A percentile compares a stretch with the other conserved stretches of the same genome.
These are phyloP conservation scores for Aegilops longissima DNA, from an alignment of 176 grass and related monocot genomes.

Conservation along the genomic window DNA sequence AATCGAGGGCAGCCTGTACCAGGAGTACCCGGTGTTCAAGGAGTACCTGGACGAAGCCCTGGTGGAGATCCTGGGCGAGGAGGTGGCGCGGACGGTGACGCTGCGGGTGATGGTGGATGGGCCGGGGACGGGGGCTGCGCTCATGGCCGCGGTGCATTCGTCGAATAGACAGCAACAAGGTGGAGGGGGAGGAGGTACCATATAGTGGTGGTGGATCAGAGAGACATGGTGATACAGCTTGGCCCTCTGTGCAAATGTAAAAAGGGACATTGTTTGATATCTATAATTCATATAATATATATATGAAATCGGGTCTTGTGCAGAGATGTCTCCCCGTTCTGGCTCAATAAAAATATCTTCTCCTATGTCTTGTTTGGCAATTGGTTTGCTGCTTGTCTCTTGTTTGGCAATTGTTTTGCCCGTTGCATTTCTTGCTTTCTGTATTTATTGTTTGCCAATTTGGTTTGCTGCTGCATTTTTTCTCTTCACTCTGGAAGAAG, in stretches of 20 bases:
- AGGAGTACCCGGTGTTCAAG: slow-evolving; percentile 67
- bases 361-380: too few species aligned
- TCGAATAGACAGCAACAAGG: slow-evolving; percentile 55
- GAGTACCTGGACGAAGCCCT: slow-evolving; percentile 76
- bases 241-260: slow-evolving; percentile 93
- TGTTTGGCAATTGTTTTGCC: too few species aligned
- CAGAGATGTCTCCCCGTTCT: slow-evolving; percentile 27
- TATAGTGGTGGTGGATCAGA: slow-evolving; percentile 37
- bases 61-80: slow-evolving; percentile 82
- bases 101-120: slow-evolving; percentile 71
- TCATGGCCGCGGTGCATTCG: slow-evolving; percentile 68
- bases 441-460: too few species aligned
- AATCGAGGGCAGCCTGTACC: slow-evolving; percentile 71
- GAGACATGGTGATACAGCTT: slow-evolving; percentile 42
- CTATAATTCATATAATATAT: slow-evolving; percentile 58
- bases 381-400: too few species aligned
- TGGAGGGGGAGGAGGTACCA: slow-evolving; percentile 24
- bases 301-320: slow-evolving; percentile 63
- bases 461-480: too few species aligned
- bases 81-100: slow-evolving; percentile 55
- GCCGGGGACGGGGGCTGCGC: slow-evolving; percentile 63
- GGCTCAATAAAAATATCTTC: background rate
- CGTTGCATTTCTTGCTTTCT: too few species aligned
- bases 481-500: too few species aligned
- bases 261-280: slow-evolving; percentile 82